Base-by-base conservation (phyloP, 2,329 filamentous ascomycete species). In the Cladophialophora exuberans region DNA sequence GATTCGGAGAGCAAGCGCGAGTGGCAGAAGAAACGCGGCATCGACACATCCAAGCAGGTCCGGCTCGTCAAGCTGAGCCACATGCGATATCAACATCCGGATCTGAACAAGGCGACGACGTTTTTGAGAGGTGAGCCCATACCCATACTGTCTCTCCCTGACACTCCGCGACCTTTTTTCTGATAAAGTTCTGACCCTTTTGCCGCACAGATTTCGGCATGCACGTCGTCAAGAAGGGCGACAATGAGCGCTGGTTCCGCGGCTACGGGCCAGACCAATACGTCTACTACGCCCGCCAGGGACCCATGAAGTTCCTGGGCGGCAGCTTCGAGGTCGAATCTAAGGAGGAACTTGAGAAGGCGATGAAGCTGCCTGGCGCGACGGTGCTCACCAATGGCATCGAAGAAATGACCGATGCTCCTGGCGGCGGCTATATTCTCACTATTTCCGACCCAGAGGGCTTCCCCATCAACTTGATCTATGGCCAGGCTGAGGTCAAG, bases 71-170 rank as follows among this genome's bases (percentile, higher is more conserved):
- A 76, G 53, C 57, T 81, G 3, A 71, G 72, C 1, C 79, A 82
- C 56, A 80, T 81, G 77, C 72, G 78, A 1, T 82, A 82, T 62
- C 78, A 80, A 55, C 79, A 81, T 58, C 75, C 77, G 0, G 73
- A 81, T 53, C 66, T 82, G 3, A 68, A 72, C 18, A 66, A 72
- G 52, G 79, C 80, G 39, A 79, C 75, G 3, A 73, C 66, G 2
- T 81, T 76, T 64, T 67, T 74, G 46, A 65, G 54, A 63, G 62
- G 56, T 70, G 56, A 17, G 66, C 54, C 9, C 15, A 15, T 6
- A 30, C n/a, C n/a, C n/a, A n/a, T n/a, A n/a, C 38, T 25, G 3
- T 4, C 15, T 20, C 20, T 13, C n/a, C n/a, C n/a, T n/a, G n/a
- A n/a, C n/a, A n/a, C n/a, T n/a, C n/a, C n/a, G 17, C 4, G 15